Evolutionary conservation across 2,329 filamentous ascomycete genomes (phyloP).

Genomic region (Colletotrichum cordylinicola): DNA sequence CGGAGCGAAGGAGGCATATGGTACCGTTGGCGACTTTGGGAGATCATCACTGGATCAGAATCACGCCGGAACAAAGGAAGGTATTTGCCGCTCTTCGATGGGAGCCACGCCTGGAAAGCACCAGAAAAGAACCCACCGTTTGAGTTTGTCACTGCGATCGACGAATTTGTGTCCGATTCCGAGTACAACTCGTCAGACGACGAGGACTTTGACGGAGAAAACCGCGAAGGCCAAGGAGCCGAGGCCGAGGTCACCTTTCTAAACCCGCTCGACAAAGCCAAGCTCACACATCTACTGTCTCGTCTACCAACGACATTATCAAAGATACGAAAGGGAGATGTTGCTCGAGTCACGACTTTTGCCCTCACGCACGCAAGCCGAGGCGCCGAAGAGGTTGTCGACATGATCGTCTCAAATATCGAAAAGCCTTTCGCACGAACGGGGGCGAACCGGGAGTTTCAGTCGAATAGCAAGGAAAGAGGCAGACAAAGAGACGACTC

Average conservation of each 20-base stretch:
- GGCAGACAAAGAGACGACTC: conserved; percentile 39
- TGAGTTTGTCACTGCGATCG: conserved; percentile 78
- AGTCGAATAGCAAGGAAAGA: conserved; percentile 16
- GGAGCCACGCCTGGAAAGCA: conserved; percentile 76
- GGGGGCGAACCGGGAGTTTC: conserved; percentile 61
- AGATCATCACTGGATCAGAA: conserved; percentile 74
- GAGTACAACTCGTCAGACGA: conserved; percentile 90
- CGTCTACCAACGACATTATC: conserved; percentile 79
- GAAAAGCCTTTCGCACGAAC: conserved; percentile 77
- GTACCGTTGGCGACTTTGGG: conserved; percentile 93
- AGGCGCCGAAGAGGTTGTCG: conserved; percentile 90
- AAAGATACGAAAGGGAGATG: conserved; percentile 80
- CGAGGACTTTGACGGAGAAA: conserved; percentile 71
- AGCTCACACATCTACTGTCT: conserved; percentile 82
- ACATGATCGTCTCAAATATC: conserved; percentile 84
- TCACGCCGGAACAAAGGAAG: conserved; percentile 51
- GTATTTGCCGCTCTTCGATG: conserved; percentile 75
- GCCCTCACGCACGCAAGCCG: conserved; percentile 86
- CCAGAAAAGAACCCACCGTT: conserved; percentile 78
- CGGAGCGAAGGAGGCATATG: conserved; percentile 81
- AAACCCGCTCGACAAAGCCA: conserved; percentile 83
- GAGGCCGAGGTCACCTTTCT: conserved; percentile 69
- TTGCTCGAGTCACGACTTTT: conserved; percentile 86
- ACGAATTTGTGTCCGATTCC: conserved; percentile 81
- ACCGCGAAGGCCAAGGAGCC: conserved; percentile 49